Evolutionary conservation across 306 rosid species (phyloP).

Genomic region (Prosopis cineraria): DNA sequence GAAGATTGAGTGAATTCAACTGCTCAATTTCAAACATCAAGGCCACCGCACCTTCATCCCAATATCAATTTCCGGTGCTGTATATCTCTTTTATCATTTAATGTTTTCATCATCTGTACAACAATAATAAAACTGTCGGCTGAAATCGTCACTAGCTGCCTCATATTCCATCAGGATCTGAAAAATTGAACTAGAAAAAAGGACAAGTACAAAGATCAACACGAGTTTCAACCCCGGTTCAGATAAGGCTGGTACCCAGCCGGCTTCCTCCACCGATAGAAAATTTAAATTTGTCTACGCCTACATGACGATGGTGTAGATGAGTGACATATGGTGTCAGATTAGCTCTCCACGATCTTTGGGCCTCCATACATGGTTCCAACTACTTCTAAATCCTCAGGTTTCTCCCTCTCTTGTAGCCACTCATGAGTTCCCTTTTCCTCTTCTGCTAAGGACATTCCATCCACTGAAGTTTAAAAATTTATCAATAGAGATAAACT

Average conservation of each 20-base stretch:
- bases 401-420: slow-evolving; percentile 84
- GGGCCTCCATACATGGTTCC: slow-evolving; percentile 76
- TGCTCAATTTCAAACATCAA: background rate
- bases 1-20: slow-evolving; percentile 8
- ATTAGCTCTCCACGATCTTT: slow-evolving; percentile 53
- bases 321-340: slow-evolving; percentile 9
- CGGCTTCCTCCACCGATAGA: slow-evolving; percentile 11
- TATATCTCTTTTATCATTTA: slow-evolving; percentile 24
- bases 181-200: background rate
- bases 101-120: slow-evolving; percentile 56
- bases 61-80: slow-evolving; percentile 38
- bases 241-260: slow-evolving; percentile 9
- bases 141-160: slow-evolving; percentile 36
- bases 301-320: slow-evolving; percentile 18
- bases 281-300: slow-evolving; percentile 27
- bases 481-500: background rate
- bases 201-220: slow-evolving; percentile 5
- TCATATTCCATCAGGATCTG: slow-evolving; percentile 39
- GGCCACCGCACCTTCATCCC: slow-evolving; percentile 33
- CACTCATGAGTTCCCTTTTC: slow-evolving; percentile 66
- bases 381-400: slow-evolving; percentile 59
- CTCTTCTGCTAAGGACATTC: slow-evolving; percentile 58
- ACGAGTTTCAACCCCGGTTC: slow-evolving; percentile 20
- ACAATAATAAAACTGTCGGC: slow-evolving; percentile 30
- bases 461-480: slow-evolving; percentile 50